Conservation (phyloP, 805 yeast genomes). For the Ogataea chonburiensis region DNA sequence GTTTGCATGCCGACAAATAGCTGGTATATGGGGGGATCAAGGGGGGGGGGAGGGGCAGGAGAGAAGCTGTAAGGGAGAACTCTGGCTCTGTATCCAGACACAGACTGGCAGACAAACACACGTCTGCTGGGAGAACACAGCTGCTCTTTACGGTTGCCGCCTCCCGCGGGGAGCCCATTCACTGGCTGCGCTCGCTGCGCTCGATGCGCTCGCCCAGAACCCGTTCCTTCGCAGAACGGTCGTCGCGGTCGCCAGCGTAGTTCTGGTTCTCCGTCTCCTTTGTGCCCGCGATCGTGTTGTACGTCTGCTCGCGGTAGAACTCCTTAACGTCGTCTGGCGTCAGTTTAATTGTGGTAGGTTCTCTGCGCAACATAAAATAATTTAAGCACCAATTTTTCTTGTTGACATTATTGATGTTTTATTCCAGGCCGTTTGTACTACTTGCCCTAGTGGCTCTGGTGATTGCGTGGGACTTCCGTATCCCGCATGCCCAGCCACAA, state of each 20-base stretch:
- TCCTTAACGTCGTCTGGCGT: conserved; percentile 64
- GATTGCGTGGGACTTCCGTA: conserved; percentile 2
- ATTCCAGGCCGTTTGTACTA: conserved; percentile 3
- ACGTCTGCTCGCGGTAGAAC: conserved; percentile 29
- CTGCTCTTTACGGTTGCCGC: too few species aligned
- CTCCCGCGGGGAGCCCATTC: too few species aligned
- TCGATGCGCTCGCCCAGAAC: conserved; percentile 18
- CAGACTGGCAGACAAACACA: conserved; percentile 1
- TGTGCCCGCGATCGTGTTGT: conserved; percentile 21
- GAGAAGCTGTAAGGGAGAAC: too few species aligned
- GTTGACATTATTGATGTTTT: conserved; percentile 7
- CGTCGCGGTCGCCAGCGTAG: conserved; percentile 3
- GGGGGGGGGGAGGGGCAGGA: too few species aligned
- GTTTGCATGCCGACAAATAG: too few species aligned
- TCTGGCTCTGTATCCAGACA: too few species aligned
- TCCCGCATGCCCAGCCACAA: background rate
- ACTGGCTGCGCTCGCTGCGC: too few species aligned
- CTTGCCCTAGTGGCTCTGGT: conserved; percentile 4
- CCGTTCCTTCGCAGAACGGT: conserved; percentile 21
- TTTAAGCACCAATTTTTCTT: conserved; percentile 1
- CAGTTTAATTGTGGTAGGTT: conserved; percentile 64
- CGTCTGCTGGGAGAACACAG: background rate
- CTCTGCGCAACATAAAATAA: conserved; percentile 60
- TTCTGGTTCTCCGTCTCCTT: conserved; percentile 17
- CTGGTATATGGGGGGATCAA: too few species aligned